phyloP scores from a whole-genome alignment of 2,329 filamentous ascomycete genomes.

The Annulohypoxylon truncatum region DNA sequence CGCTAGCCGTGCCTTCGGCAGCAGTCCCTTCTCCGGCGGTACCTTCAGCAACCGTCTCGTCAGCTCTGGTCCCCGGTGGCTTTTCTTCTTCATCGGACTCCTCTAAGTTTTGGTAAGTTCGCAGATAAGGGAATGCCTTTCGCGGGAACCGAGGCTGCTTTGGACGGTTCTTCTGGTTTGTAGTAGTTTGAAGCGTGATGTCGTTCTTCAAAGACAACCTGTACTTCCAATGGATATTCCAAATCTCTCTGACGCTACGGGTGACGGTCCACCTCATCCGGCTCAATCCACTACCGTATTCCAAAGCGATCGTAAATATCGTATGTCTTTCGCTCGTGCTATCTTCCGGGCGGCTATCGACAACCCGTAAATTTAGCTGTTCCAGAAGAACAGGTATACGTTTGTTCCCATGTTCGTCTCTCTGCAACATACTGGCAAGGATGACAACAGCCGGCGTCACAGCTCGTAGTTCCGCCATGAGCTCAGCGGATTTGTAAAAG shows the following conservation, averaged over 20 bases:
- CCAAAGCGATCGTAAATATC: slow-evolving; percentile 89
- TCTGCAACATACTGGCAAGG: slow-evolving; percentile 96
- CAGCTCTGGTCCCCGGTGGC: slow-evolving; percentile 53
- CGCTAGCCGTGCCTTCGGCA: slow-evolving; percentile 75
- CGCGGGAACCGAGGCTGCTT: slow-evolving; percentile 92
- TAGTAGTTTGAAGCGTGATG: slow-evolving; percentile 78
- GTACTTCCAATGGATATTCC: slow-evolving; percentile 93
- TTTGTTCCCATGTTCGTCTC: slow-evolving; percentile 95
- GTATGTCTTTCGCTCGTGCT: slow-evolving; percentile 77
- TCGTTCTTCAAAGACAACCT: slow-evolving; percentile 87
- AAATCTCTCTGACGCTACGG: slow-evolving; percentile 87
- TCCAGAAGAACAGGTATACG: slow-evolving; percentile 94
- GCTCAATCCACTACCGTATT: slow-evolving; percentile 95
- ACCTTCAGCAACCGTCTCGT: slow-evolving; percentile 52
- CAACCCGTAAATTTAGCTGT: slow-evolving; percentile 89
- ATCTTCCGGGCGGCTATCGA: slow-evolving; percentile 78
- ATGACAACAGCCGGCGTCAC: slow-evolving; percentile 94
- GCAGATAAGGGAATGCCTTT: slow-evolving; percentile 88
- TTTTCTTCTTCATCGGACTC: slow-evolving; percentile 79
- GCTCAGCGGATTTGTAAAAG: slow-evolving; percentile 92
- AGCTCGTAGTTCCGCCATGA: slow-evolving; percentile 94
- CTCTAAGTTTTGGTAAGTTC: slow-evolving; percentile 81
- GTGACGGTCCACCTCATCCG: slow-evolving; percentile 97
- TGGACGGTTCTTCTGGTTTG: slow-evolving; percentile 73
- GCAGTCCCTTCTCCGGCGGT: slow-evolving; percentile 60